Percentiles rank a stretch among this genome's conserved stretches.
phyloP scores from a whole-genome alignment of 1,139 yeast species.

The Yamadazyma mexicana region DNA sequence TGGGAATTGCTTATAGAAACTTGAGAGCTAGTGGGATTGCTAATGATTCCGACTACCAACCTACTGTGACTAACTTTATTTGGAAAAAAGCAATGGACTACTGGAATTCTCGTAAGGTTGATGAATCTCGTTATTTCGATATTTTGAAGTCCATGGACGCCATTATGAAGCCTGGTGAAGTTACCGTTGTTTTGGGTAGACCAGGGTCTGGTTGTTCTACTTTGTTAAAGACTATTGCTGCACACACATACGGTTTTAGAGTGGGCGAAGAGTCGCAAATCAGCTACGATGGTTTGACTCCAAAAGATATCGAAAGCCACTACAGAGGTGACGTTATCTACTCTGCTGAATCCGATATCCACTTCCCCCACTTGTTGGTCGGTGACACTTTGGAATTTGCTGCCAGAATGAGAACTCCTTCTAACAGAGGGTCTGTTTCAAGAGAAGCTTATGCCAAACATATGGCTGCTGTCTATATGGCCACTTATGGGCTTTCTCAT shows the following conservation, averaged over 20 bases:
- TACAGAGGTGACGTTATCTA: constrained; percentile 52
- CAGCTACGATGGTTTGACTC: constrained; percentile 52
- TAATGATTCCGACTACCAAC: constrained; percentile 76
- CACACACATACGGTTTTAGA: constrained; percentile 36
- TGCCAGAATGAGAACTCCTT: constrained; percentile 42
- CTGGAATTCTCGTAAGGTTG: constrained; percentile 11
- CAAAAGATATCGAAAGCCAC: constrained; percentile 43
- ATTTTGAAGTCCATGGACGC: constrained; percentile 38
- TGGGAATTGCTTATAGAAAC: constrained; percentile 70
- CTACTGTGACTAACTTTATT: constrained; percentile 60
- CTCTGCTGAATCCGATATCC: constrained; percentile 54
- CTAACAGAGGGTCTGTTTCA: constrained; percentile 36
- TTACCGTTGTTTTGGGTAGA: constrained; percentile 38
- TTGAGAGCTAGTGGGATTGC: constrained; percentile 76
- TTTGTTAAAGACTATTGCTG: constrained; percentile 33
- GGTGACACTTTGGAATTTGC: constrained; percentile 52
- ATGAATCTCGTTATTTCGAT: constrained; percentile 23
- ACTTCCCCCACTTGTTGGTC: constrained; percentile 54
- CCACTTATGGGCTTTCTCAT: constrained; percentile 39
- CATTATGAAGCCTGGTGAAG: constrained; percentile 32
- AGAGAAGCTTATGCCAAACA: constrained; percentile 43
- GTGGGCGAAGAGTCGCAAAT: constrained; percentile 28
- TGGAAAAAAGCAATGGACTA: constrained; percentile 21
- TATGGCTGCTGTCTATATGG: constrained; percentile 44
- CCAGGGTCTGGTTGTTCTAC: constrained; percentile 42